Conservation (phyloP, 1,284 basidiomycete genomes). For the Trichosporon coremiiforme region DNA sequence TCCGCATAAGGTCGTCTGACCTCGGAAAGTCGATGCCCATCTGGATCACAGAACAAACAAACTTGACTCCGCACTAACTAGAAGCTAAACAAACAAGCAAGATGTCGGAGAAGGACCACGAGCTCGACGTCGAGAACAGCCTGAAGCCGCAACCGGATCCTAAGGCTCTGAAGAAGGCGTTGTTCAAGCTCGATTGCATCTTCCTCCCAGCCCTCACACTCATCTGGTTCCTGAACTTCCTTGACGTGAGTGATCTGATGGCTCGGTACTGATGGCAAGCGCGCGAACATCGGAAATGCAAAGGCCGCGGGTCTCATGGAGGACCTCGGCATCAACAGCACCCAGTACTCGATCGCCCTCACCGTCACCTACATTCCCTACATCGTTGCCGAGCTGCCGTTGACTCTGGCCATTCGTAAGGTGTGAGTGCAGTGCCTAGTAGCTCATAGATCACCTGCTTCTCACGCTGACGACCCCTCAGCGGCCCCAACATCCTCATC, state of each 20-base stretch:
- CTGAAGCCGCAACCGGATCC: slow-evolving; percentile 19
- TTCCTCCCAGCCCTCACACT: slow-evolving; percentile 36
- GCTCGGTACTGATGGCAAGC: slow-evolving; percentile 17
- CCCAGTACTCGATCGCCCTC: slow-evolving; percentile 40
- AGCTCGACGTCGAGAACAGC: not conserved
- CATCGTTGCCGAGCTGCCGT: slow-evolving; percentile 39
- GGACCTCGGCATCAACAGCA: slow-evolving; percentile 41
- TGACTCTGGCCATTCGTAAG: slow-evolving; percentile 36
- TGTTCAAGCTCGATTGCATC: slow-evolving; percentile 39
- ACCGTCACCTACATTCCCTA: slow-evolving; percentile 43
- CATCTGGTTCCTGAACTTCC: slow-evolving; percentile 56
- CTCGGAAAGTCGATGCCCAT: not conserved
- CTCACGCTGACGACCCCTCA: not conserved
- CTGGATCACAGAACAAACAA: not conserved
- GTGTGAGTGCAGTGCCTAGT: slow-evolving; percentile 25
- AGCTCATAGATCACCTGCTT: too few relatives aligned
- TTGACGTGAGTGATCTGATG: slow-evolving; percentile 50
- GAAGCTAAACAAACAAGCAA: not conserved
- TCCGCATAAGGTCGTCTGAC: slow-evolving; percentile 1
- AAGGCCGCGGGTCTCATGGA: slow-evolving; percentile 62
- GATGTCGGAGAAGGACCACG: slow-evolving; percentile 1
- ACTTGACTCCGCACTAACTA: not conserved
- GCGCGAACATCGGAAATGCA: slow-evolving; percentile 62
- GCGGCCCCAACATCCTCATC: slow-evolving; percentile 50
- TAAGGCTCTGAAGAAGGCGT: slow-evolving; percentile 22